These are phyloP conservation scores for Claviceps pazoutovae DNA, from an alignment of 2,329 filamentous ascomycete species.

Conservation along the genomic window DNA sequence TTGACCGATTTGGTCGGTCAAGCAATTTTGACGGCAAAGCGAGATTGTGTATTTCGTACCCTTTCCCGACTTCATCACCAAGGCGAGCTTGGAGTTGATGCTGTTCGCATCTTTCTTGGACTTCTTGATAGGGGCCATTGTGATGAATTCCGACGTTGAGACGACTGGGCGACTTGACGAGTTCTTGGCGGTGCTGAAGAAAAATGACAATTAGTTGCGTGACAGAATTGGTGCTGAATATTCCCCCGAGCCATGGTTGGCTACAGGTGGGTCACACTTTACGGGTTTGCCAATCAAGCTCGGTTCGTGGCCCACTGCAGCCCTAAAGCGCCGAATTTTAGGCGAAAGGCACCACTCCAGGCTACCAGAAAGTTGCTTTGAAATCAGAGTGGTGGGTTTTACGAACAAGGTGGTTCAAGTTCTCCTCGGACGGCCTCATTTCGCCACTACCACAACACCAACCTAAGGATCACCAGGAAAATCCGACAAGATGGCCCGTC, in stretches of 20 bases:
- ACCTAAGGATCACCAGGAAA: conserved; percentile 23
- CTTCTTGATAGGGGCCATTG: conserved; percentile 61
- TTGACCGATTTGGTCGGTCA: background rate
- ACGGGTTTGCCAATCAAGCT: background rate
- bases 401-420: conserved; percentile 15
- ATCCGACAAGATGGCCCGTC: conserved; percentile 91
- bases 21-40: background rate
- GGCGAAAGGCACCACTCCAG: conserved; percentile 18
- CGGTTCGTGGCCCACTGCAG: conserved; percentile 10
- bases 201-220: background rate
- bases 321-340: conserved; percentile 29
- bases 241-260: background rate
- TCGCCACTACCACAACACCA: conserved; percentile 23
- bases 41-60: conserved; percentile 43
- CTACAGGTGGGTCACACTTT: background rate
- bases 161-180: conserved; percentile 15
- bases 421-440: conserved; percentile 16
- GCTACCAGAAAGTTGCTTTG: conserved; percentile 31
- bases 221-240: background rate
- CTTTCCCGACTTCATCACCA: conserved; percentile 55
- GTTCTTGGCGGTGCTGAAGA: conserved; percentile 12
- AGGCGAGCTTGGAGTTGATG: conserved; percentile 46
- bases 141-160: conserved; percentile 24
- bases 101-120: conserved; percentile 73
- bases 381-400: conserved; percentile 32